Base-by-base conservation (phyloP, 2,329 filamentous ascomycete species). In the Furcasterigmium furcatum region DNA sequence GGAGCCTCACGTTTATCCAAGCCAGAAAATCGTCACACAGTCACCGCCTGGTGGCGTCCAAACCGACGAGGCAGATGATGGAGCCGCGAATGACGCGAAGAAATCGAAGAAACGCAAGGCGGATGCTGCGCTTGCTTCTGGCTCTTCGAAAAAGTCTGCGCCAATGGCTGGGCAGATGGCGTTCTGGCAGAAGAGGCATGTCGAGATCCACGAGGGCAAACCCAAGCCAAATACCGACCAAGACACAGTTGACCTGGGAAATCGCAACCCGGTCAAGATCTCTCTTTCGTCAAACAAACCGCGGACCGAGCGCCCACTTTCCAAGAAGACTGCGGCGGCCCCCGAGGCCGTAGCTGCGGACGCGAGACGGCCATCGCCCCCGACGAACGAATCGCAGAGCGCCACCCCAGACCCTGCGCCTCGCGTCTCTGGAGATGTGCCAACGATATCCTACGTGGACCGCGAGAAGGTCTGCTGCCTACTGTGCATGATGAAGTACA, bases 1-100 rank as follows among this genome's bases (percentile, higher is more conserved):
- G 78, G 87, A 91, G 56, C 76, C 83, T 43, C 79, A 83, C 20
- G 84, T 83, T 2, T 92, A 88, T 56, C 84, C 82, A 2, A 87
- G 76, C 38, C 80, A 87, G 54, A 68, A 81, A 30, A 65, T 79
- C 2, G 71, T 88, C 4, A 77, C 80, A n/a, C 61, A 71, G 4
- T 70, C 74, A 16, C 71, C 76, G 13, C 67, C 73, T 0, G 66
- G 71, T 34, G 53, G 62, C 32, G 47, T 66, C 24, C 66, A 65
- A 44, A 50, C 70, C 2, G 71, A 73, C n/a, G 63, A 62, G 24
- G 56, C 63, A 4, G 58, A 62, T 16, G 63, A 66, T 39, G 52
- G 53, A 6, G 41, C 43, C 4, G 35, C 38, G 4, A 52, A 55
- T 34, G 62, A 66, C 9, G 54, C 50, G 7, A 71, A 69, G 48